phyloP scores from a whole-genome alignment of 1,139 yeast genomes.

The Kurtzmaniella quercitrusa region DNA sequence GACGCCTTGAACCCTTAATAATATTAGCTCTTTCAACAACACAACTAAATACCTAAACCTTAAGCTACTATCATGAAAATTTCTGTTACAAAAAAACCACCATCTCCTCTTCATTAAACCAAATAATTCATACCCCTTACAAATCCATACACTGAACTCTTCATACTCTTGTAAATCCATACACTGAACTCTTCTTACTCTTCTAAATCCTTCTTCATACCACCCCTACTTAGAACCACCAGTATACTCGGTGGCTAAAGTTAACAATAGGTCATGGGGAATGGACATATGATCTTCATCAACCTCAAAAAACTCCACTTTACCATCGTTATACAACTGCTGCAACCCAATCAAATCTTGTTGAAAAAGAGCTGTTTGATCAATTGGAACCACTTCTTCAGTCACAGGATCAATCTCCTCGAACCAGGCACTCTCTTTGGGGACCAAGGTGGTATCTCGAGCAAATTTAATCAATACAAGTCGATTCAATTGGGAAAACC shows the following conservation, averaged over 20 bases:
- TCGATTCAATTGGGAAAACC: constrained; percentile 40
- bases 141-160: too few relatives aligned
- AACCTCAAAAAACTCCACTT: constrained; percentile 46
- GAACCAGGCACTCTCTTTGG: constrained; percentile 70
- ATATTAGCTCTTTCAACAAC: too few relatives aligned
- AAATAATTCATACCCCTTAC: too few relatives aligned
- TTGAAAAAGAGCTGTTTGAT: constrained; percentile 45
- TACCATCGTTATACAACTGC: constrained; percentile 35
- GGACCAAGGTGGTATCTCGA: constrained; percentile 64
- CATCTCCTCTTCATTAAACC: too few relatives aligned
- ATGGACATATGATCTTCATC: constrained; percentile 70
- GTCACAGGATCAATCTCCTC: constrained; percentile 46
- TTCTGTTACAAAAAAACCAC: too few relatives aligned
- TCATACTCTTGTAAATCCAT: too few relatives aligned
- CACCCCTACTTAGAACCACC: constrained; percentile 17
- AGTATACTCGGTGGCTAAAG: constrained; percentile 33
- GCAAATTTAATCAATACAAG: constrained; percentile 59
- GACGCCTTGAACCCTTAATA: too few relatives aligned
- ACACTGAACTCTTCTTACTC: too few relatives aligned
- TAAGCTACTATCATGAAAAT: too few relatives aligned
- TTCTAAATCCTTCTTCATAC: too few relatives aligned
- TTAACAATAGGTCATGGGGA: constrained; percentile 41
- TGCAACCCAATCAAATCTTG: constrained; percentile 60
- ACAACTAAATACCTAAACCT: too few relatives aligned
- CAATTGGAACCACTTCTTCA: constrained; percentile 42